A percentile compares a stretch with the other conserved stretches of the same genome.
phyloP scores from a whole-genome alignment of 1,284 basidiomycete species.

The Ustilago bromivora region DNA sequence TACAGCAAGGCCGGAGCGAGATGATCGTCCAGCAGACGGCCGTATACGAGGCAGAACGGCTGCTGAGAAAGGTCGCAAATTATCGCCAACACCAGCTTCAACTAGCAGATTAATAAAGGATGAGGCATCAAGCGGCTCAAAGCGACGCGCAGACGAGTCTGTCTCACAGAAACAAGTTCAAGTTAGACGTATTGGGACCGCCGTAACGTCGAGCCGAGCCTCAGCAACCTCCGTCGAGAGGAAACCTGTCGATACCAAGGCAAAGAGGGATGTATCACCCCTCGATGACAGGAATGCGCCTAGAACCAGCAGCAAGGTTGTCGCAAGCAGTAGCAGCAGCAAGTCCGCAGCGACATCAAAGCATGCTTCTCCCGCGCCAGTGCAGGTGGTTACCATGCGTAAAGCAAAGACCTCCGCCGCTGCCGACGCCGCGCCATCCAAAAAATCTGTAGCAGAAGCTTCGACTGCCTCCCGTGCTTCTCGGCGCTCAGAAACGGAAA shows the following conservation, averaged over 20 bases:
- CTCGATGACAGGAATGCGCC: neutral
- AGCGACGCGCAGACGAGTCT: neutral
- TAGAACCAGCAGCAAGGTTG: neutral
- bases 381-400: constrained; percentile 34
- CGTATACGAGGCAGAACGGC: neutral
- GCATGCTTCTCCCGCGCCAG: constrained; percentile 6
- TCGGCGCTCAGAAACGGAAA: constrained; percentile 1
- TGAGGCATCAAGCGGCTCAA: neutral
- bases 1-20: neutral
- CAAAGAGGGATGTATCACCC: neutral
- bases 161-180: neutral
- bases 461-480: neutral
- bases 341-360: neutral
- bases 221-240: neutral
- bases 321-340: neutral
- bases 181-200: neutral
- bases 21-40: neutral
- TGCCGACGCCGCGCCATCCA: neutral
- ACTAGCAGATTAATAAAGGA: neutral
- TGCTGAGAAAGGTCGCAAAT: neutral
- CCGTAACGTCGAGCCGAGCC: neutral
- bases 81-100: neutral
- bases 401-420: constrained; percentile 17
- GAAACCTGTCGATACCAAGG: neutral
- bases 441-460: neutral